Percentiles rank a stretch among this genome's conserved stretches.
phyloP scores from a whole-genome alignment of 257 asterid genomes.

The Cruciata laevipes region DNA sequence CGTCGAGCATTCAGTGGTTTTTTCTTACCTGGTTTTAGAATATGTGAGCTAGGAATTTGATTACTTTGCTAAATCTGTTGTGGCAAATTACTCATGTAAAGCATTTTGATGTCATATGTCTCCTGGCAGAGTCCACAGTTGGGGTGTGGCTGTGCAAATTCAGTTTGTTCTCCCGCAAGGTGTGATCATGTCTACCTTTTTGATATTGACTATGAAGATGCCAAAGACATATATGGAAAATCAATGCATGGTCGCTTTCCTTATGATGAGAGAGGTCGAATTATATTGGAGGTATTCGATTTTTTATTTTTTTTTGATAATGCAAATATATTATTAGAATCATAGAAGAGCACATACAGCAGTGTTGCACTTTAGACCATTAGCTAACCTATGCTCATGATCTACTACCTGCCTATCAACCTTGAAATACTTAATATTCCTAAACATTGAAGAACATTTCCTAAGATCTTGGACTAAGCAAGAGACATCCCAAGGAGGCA shows the following conservation, averaged over 20 bases:
- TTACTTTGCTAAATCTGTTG: neutral
- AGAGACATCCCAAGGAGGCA: too few relatives aligned
- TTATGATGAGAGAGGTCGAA: slow-evolving; percentile 87
- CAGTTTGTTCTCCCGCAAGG: slow-evolving; percentile 56
- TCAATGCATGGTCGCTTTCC: slow-evolving; percentile 92
- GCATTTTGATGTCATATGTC: slow-evolving; percentile 8
- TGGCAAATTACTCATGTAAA: neutral
- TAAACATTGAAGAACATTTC: too few relatives aligned
- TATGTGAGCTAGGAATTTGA: neutral
- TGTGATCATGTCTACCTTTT: slow-evolving; percentile 94
- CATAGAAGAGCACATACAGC: too few relatives aligned
- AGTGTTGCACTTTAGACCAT: too few relatives aligned
- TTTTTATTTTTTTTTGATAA: too few relatives aligned
- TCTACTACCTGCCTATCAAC: too few relatives aligned
- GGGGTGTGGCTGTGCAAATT: slow-evolving; percentile 75
- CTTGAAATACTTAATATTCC: too few relatives aligned
- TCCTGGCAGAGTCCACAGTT: slow-evolving; percentile 62
- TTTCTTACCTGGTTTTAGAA: neutral
- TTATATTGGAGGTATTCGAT: slow-evolving; percentile 95
- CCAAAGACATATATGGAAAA: slow-evolving; percentile 80
- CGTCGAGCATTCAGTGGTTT: too few relatives aligned
- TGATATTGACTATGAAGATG: slow-evolving; percentile 86
- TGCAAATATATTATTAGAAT: too few relatives aligned
- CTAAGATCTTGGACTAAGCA: too few relatives aligned
- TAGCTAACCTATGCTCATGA: too few relatives aligned